phyloP scores from a whole-genome alignment of 345 rosid species.

The Salix brachista region DNA sequence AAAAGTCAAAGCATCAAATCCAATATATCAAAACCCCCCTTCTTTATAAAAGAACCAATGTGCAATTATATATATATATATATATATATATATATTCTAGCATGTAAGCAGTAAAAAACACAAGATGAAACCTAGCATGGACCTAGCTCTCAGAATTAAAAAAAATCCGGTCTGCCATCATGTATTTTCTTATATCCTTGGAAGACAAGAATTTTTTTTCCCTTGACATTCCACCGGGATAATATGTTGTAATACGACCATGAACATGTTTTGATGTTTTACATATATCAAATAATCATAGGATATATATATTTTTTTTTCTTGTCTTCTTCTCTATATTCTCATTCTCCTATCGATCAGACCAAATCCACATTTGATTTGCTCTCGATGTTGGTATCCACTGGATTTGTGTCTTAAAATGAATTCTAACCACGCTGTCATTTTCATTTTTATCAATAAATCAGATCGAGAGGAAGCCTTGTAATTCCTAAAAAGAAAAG shows the following conservation, averaged over 20 bases:
- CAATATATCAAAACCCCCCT: constrained; percentile 24
- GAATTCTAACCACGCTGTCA: background rate
- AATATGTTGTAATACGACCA: background rate
- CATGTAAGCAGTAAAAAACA: constrained; percentile 4
- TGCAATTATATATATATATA: constrained; percentile 11
- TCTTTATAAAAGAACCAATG: constrained; percentile 24
- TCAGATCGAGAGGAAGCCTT: background rate
- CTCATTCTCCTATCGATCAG: background rate
- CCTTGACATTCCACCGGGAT: background rate
- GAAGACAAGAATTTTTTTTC: background rate
- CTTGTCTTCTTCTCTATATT: background rate
- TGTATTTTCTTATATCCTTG: background rate
- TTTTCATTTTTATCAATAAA: background rate
- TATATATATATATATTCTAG: background rate
- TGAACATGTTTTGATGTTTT: background rate
- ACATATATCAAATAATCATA: background rate
- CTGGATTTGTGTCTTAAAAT: background rate
- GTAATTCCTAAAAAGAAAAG: background rate
- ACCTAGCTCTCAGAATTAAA: background rate
- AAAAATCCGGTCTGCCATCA: background rate
- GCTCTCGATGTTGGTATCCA: background rate
- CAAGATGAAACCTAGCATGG: background rate
- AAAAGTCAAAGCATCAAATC: constrained; percentile 53
- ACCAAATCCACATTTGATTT: background rate
- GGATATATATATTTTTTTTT: background rate